A percentile compares a stretch with the other conserved stretches of the same genome.
Evolutionary conservation across 140 eudicot genomes (phyloP).

Genomic region (Oenanthe javanica): DNA sequence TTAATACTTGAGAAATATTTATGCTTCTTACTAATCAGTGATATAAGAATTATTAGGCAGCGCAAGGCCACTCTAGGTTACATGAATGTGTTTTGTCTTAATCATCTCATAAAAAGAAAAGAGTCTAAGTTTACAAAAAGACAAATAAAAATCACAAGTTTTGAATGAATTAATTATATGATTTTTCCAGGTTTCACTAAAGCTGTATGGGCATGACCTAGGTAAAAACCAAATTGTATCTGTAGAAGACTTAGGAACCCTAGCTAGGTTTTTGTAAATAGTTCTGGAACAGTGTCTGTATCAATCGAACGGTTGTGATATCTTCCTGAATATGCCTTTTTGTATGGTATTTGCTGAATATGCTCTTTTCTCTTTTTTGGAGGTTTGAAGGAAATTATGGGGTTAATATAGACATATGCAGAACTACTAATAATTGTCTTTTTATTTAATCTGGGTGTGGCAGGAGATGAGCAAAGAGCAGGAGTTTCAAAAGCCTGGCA

Average conservation of each 20-base stretch:
- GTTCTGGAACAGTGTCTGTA: neutral
- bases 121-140: neutral
- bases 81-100: neutral
- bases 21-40: neutral
- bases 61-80: neutral
- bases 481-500: constrained; percentile 27
- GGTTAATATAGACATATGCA: neutral
- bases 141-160: neutral
- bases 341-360: neutral
- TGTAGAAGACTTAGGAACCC: neutral
- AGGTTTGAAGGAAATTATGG: neutral
- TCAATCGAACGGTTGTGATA: neutral
- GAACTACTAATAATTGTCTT: neutral
- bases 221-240: neutral
- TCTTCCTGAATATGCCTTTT: neutral
- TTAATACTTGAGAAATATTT: neutral
- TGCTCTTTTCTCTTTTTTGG: neutral
- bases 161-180: neutral
- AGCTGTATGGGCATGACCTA: neutral
- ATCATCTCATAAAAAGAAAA: neutral
- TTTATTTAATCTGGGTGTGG: constrained; percentile 11
- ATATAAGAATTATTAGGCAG: neutral
- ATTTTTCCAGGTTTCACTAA: neutral
- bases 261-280: neutral
- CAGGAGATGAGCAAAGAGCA: constrained; percentile 53